These are phyloP conservation scores for Trichoderma simmonsii DNA, from an alignment of 2,329 filamentous ascomycete species.

Conservation along the genomic window DNA sequence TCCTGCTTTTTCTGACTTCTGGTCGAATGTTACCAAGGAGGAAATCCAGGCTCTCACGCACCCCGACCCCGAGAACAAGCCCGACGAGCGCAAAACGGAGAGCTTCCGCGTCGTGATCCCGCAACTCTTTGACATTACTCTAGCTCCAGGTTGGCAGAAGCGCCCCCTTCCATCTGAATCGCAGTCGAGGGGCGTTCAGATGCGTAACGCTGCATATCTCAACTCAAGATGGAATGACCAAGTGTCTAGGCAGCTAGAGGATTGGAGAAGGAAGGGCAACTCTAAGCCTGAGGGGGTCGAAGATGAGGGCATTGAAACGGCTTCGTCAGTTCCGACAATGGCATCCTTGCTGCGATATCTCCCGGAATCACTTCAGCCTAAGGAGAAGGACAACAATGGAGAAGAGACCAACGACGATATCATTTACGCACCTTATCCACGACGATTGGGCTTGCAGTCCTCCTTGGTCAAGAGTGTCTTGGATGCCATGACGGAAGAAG, in stretches of 20 bases:
- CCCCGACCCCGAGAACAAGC: constrained; percentile 23
- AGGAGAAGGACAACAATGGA: constrained; percentile 3
- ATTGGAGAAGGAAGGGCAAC: constrained; percentile 45
- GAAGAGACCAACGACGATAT: constrained; percentile 22
- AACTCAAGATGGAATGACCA: constrained; percentile 49
- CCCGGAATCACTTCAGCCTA: constrained; percentile 18
- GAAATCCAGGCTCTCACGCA: constrained; percentile 29
- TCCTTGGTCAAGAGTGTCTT: constrained; percentile 40
- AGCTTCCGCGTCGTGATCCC: constrained; percentile 53
- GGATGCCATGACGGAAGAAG: constrained; percentile 46
- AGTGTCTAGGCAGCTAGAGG: constrained; percentile 38
- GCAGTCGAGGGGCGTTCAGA: constrained; percentile 49
- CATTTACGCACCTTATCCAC: constrained; percentile 34
- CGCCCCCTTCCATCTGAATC: constrained; percentile 43
- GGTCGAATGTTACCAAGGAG: constrained; percentile 30
- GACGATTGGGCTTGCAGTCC: constrained; percentile 43
- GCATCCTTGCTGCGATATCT: constrained; percentile 22
- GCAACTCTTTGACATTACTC: constrained; percentile 50
- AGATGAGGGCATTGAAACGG: constrained; percentile 22
- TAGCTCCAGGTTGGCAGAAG: constrained; percentile 52
- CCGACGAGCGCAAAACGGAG: constrained; percentile 33
- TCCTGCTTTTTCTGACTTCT: constrained; percentile 45
- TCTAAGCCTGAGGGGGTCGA: constrained; percentile 39
- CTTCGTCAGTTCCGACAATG: constrained; percentile 17
- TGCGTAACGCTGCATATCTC: constrained; percentile 52